Conservation (phyloP, 2,329 filamentous ascomycete genomes). For the Stachybotrys elegans region DNA sequence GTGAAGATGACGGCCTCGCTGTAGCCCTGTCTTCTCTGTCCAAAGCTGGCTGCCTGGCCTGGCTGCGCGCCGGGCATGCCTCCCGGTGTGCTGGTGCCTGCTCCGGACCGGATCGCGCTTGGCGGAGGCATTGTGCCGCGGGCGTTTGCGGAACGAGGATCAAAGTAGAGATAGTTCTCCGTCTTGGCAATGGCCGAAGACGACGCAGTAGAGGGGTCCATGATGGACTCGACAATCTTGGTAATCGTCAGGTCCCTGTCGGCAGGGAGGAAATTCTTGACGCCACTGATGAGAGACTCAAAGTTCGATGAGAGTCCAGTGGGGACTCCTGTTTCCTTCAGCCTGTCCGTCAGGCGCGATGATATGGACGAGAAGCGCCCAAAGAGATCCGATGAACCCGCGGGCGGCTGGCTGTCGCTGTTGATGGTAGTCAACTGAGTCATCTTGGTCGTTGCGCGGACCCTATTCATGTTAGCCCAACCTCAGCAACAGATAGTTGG, state of each 20-base stretch:
- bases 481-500: not conserved
- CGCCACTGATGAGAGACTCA: slow-evolving; percentile 88
- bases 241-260: slow-evolving; percentile 95
- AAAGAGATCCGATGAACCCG: slow-evolving; percentile 71
- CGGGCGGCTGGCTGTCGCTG: slow-evolving; percentile 60
- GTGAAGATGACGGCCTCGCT: slow-evolving; percentile 91
- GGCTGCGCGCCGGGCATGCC: slow-evolving; percentile 45
- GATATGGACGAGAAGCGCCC: slow-evolving; percentile 90
- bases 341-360: slow-evolving; percentile 84
- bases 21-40: slow-evolving; percentile 84
- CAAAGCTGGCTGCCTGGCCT: slow-evolving; percentile 79
- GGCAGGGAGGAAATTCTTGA: slow-evolving; percentile 96
- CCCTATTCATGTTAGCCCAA: slow-evolving; percentile 41
- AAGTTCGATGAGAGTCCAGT: slow-evolving; percentile 70
- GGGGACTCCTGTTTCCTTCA: slow-evolving; percentile 83
- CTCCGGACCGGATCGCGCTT: slow-evolving; percentile 48
- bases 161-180: slow-evolving; percentile 95
- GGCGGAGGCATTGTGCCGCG: slow-evolving; percentile 85
- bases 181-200: slow-evolving; percentile 94
- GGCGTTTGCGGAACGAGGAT: slow-evolving; percentile 88
- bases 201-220: slow-evolving; percentile 88
- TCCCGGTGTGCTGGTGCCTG: slow-evolving; percentile 37
- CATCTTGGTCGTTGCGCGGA: slow-evolving; percentile 94
- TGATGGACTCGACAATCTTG: slow-evolving; percentile 96
- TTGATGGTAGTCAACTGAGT: slow-evolving; percentile 94